These are phyloP conservation scores for Malus sieversii DNA, from an alignment of 306 rosid species.

Conservation along the genomic window DNA sequence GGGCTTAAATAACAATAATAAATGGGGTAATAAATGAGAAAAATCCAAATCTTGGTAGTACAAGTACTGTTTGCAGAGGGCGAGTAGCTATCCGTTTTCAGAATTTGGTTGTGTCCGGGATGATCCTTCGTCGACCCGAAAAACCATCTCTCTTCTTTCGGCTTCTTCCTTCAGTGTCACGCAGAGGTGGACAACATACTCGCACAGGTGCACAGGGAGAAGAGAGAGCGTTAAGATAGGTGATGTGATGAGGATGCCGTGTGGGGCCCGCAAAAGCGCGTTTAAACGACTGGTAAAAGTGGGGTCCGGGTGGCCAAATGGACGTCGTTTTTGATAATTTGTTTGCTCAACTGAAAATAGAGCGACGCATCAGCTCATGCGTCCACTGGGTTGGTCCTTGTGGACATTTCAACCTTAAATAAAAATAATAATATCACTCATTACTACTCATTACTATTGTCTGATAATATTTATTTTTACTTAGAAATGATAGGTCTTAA, in stretches of 20 bases:
- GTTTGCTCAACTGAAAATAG: not conserved
- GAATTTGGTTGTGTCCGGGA: slow-evolving; percentile 47
- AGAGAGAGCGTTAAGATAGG: not conserved
- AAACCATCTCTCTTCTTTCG: slow-evolving; percentile 8
- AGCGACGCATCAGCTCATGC: not conserved
- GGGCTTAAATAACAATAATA: not conserved
- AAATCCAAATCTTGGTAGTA: slow-evolving; percentile 3
- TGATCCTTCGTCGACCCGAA: slow-evolving; percentile 29
- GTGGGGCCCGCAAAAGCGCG: slow-evolving; percentile 55
- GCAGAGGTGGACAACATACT: not conserved
- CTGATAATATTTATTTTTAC: accelerated
- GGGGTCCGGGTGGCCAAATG: not conserved
- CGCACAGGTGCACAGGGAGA: not conserved
- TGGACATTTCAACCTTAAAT: not conserved
- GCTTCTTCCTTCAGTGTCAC: not conserved
- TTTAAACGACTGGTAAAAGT: slow-evolving; percentile 21
- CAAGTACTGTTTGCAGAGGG: not conserved
- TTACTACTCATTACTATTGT: too few species aligned
- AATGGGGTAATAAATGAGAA: slow-evolving; percentile 17
- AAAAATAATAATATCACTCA: too few species aligned
- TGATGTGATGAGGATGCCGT: not conserved
- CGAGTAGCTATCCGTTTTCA: slow-evolving; percentile 1
- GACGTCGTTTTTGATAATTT: not conserved
- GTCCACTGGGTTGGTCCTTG: not conserved
- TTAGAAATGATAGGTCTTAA: too few species aligned